Base-by-base conservation (phyloP, 495 filamentous ascomycete species). In the Aspergillus egyptiacus region DNA sequence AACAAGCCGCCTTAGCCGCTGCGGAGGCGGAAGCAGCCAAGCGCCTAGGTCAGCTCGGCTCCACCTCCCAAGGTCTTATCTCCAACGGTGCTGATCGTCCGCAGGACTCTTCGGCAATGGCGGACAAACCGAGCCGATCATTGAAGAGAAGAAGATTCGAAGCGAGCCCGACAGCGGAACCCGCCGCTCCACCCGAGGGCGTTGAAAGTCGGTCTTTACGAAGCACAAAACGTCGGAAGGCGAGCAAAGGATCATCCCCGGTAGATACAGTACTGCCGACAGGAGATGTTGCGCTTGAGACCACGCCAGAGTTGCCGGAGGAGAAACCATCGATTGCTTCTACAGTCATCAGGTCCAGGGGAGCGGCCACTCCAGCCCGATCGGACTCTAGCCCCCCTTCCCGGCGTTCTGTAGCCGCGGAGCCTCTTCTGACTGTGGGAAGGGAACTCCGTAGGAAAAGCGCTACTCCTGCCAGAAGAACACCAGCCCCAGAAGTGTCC, bases 11-110 rank as follows among this genome's bases (percentile, higher is more conserved):
- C 24, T 43, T 48, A 36, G 66, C 74, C 37, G 73, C 69, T 6
- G 67, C 72, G 13, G 76, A 84, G 59, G 80, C 85, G 57, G 83
- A 86, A 59, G 80, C 80, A 17, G 77, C 78, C 24, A 74, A 76
- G 48, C 75, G 72, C 47, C 70, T 84, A 55, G 67, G 66, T 31
- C 48, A 48, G 40, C 45, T 35, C 30, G 49, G 32, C 45, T 41
- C 35, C 27, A 39, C 45, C 41, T 41, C 43, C 46, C 53, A 53
- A 36, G 27, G 14, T 35, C 25, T 30, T 43, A 30, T 50, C 46
- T 33, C 45, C 49, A 50, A 50, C 38, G 37, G 18, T 46, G 55
- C 39, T 48, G 22, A 35, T 41, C 35, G 46, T 41, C 39, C 53
- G 30, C 51, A 48, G 43, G 51, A 54, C 17, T 23, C 48, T 40